Conservation (phyloP, 257 asterid genomes). For the Solanum habrochaites region DNA sequence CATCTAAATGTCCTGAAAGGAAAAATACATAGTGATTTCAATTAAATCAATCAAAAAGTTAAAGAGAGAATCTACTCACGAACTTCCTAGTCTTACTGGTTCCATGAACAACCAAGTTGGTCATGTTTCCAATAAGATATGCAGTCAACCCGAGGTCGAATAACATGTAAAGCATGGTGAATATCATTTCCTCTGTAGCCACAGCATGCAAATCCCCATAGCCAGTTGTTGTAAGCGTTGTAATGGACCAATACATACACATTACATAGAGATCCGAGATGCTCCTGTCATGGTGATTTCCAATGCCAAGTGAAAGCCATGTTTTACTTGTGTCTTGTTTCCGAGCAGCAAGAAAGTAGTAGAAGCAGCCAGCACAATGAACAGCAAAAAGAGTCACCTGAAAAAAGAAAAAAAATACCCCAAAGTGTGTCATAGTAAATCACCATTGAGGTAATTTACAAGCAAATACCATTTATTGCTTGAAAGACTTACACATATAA, state of each 20-base stretch:
- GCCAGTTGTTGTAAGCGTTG: conserved; percentile 58
- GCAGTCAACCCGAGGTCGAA: conserved; percentile 62
- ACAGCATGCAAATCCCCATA: conserved; percentile 75
- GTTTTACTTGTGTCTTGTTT: conserved; percentile 29
- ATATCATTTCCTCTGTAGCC: conserved; percentile 44
- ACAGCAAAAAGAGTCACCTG: conserved; percentile 66
- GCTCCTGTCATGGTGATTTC: conserved; percentile 8
- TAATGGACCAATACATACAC: conserved; percentile 58
- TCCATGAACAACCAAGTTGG: conserved; percentile 77
- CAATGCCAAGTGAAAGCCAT: conserved; percentile 33
- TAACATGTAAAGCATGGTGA: conserved; percentile 41
- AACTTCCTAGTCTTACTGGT: conserved; percentile 62
- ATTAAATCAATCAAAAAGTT: background rate
- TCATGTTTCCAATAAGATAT: conserved; percentile 82
- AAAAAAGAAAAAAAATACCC: background rate
- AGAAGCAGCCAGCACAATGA: conserved; percentile 55
- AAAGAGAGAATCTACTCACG: conserved; percentile 31
- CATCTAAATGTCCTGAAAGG: background rate
- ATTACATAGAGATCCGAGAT: conserved; percentile 35
- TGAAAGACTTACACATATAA: conserved; percentile 44
- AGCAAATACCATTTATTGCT: background rate
- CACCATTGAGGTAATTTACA: background rate
- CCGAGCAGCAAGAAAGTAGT: conserved; percentile 45
- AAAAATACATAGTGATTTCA: background rate
- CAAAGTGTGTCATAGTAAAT: background rate